A percentile compares a stretch with the other conserved stretches of the same genome.
These are phyloP conservation scores for Omphalotus guepiniiformis DNA, from an alignment of 768 basidiomycete genomes.

Conservation along the genomic window DNA sequence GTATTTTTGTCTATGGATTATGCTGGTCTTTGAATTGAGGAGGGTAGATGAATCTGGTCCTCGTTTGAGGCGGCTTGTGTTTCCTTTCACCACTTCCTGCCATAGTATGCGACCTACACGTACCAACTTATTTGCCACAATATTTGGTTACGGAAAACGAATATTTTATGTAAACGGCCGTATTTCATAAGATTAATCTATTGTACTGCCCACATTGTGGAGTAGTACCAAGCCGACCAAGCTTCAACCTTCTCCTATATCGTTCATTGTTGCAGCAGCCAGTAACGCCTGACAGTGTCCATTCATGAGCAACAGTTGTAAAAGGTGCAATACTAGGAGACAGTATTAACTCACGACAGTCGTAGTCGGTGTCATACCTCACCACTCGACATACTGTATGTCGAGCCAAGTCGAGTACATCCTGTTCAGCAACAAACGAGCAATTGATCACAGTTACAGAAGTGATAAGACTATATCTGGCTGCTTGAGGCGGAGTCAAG, in stretches of 20 bases:
- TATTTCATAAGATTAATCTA: slow-evolving; percentile 12
- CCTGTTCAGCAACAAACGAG: slow-evolving; percentile 48
- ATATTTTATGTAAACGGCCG: slow-evolving; percentile 7
- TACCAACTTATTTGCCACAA: slow-evolving; percentile 12
- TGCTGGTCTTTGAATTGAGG: neutral
- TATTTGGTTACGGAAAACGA: slow-evolving; percentile 12
- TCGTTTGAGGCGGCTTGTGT: slow-evolving; percentile 74
- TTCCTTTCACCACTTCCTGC: slow-evolving; percentile 44
- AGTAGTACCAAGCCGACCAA: slow-evolving; percentile 23
- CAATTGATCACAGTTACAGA: slow-evolving; percentile 54
- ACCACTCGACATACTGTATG: slow-evolving; percentile 45
- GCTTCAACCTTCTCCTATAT: slow-evolving; percentile 48
- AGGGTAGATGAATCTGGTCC: slow-evolving; percentile 31
- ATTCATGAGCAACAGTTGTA: slow-evolving; percentile 8
- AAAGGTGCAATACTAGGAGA: slow-evolving; percentile 3
- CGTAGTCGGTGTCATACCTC: slow-evolving; percentile 37
- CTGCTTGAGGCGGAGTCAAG: slow-evolving; percentile 14
- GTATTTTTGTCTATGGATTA: neutral
- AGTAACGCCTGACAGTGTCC: slow-evolving; percentile 28
- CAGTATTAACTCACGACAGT: slow-evolving; percentile 44
- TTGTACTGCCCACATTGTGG: neutral
- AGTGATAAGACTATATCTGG: too few species aligned
- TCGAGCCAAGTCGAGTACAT: slow-evolving; percentile 47
- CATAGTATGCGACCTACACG: slow-evolving; percentile 49
- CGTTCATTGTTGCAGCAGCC: slow-evolving; percentile 54